Evolutionary conservation across 768 basidiomycete genomes (phyloP), one percentile per base, ranked within the genome.

Genomic region (Podaxis sp.): DNA sequence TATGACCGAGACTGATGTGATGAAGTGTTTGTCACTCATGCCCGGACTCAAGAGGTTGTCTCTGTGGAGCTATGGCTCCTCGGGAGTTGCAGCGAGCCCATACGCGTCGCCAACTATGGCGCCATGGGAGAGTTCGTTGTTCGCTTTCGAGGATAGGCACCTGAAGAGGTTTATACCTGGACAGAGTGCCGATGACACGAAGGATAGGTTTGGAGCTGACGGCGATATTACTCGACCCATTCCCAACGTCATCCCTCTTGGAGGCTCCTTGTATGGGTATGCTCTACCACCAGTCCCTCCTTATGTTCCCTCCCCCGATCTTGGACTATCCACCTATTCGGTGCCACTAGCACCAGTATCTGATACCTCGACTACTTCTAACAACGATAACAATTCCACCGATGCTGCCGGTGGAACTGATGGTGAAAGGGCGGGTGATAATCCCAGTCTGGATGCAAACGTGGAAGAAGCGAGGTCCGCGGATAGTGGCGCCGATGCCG

Each of bases 11-110:
- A 22, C 8, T 11, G 61, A 62, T 41, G 61, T 62, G n/a, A 55
- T 62, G 55, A 56, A 62, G 25, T 62, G 54, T 38, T 50, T 62
- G 17, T 62, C 61, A 3, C 46, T 62, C 7, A 55, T 62, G 54
- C 61, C 61, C 6, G 47, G 54, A 9, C 9, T 62, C 2, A 62
- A 17, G 38, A 55, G 24, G 22, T 41, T 62, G 36, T 62, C 55
- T 24, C 15, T 62, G 36, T 62, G 61, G 61, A 49, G 54, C 50
- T 56, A 27, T 56, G 61, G 61, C 12, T 25, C 41, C 4, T 50
- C 59, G 4, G 54, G 54, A 25, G 17, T 36, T 9, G 15, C 47
- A 17, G 24, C 47, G 17, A 62, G 54, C 22, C 61, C 61, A 13
- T 56, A 56, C 19, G 47, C 46, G 46, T 56, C 61, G 33, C 61